Evolutionary conservation across 2,329 filamentous ascomycete genomes (phyloP), one percentile per base, ranked within the genome.

Genomic region (Monosporascus cannonballus): DNA sequence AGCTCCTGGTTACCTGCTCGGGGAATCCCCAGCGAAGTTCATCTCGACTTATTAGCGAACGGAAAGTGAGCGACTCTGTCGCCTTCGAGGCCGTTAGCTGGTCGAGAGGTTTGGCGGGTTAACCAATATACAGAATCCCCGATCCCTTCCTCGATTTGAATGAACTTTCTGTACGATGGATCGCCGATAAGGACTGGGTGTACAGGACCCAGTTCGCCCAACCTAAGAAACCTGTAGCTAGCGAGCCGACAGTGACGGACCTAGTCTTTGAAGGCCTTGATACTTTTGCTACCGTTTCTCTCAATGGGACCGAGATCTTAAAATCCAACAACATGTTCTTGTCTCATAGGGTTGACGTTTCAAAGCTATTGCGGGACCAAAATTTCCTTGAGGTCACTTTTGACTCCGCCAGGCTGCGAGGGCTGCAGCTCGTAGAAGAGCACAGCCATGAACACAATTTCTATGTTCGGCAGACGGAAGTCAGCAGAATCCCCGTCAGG

Each of bases 181-280:
- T 86, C 34, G 81, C 77, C n/a, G 79, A 85, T 51, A 79, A 79
- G 59, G 70, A 73, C 51, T 87, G 83, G 83, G 71, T 73, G 1
- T 87, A 87, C 63, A 73, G 72, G 7, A 75, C 72, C 22, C 48
- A 53, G 1, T 73, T 74, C 54, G 46, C 53, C 14, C 61, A 58
- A 11, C 64, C 64, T 39, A 38, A 15, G 39, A 49, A 34, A 17
- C 8, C 38, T 6, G n/a, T 37, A 20, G 50, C 54, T 18, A 51
- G 52, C 30, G 37, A 18, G 14, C 36, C 56, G 20, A 64, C 67
- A 30, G 59, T 59, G 7, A 69, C 72, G 18, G 74, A 80, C 17
- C 68, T 86, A 5, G 78, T 82, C 9, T 85, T 86, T 53, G 76
- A 85, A 58, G 84, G 84, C 0, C 74, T 86, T 1, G 84, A 86